These are phyloP conservation scores for Alternaria brassicicola DNA, from an alignment of 2,329 filamentous ascomycete species.

Conservation along the genomic window DNA sequence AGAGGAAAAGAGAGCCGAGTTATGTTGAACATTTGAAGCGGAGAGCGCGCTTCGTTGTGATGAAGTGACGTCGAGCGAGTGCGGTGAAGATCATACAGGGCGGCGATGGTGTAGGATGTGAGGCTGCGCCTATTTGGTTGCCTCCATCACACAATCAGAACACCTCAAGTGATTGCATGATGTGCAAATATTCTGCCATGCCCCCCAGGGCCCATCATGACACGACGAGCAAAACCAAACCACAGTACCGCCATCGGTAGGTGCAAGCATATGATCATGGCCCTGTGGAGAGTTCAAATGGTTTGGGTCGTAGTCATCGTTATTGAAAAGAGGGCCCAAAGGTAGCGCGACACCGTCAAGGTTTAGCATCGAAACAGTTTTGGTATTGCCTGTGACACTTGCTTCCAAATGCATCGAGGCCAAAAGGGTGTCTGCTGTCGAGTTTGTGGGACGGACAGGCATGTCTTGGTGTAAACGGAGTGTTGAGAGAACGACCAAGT, in stretches of 20 bases:
- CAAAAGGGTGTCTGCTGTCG: neutral
- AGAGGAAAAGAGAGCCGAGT: neutral
- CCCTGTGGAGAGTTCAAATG: neutral
- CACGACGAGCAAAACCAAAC: neutral
- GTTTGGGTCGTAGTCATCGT: neutral
- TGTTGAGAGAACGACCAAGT: neutral
- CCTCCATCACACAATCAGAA: neutral
- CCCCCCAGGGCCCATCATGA: neutral
- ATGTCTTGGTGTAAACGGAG: neutral
- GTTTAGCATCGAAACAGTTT: neutral
- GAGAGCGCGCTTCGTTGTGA: too few relatives aligned
- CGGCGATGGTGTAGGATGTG: neutral
- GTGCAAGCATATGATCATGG: neutral
- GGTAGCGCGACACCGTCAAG: neutral
- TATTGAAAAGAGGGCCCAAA: neutral
- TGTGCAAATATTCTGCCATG: neutral
- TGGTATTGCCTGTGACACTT: neutral
- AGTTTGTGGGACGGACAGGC: neutral
- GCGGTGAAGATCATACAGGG: neutral
- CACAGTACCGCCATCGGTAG: neutral
- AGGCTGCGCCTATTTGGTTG: neutral
- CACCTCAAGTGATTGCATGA: neutral
- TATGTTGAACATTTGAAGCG: too few relatives aligned
- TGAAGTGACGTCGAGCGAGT: neutral
- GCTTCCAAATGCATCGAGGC: neutral